These are phyloP conservation scores for Adansonia grandidieri DNA, from an alignment of 441 rosid species.

Conservation along the genomic window DNA sequence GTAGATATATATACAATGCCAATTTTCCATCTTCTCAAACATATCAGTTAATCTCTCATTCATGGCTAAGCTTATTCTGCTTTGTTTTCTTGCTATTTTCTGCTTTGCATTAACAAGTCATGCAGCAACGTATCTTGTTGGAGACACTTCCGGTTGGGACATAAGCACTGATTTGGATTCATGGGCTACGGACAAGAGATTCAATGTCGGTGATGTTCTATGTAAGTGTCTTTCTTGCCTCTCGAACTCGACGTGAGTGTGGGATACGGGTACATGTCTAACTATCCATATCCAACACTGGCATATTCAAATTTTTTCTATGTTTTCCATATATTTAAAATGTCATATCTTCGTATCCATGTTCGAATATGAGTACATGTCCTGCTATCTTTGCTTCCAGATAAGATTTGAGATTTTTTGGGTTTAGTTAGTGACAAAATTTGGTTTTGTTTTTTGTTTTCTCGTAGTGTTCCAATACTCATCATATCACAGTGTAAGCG, in stretches of 20 bases:
- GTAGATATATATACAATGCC: slow-evolving; percentile 20
- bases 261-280: no score
- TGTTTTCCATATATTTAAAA: no score
- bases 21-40: slow-evolving; percentile 17
- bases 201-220: slow-evolving; percentile 71
- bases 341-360: no score
- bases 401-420: not conserved
- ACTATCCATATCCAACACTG: no score
- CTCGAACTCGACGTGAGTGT: no score
- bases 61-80: slow-evolving; percentile 46
- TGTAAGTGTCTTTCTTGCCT: slow-evolving; percentile 39
- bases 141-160: slow-evolving; percentile 95
- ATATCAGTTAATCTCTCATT: slow-evolving; percentile 16
- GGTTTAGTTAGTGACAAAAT: not conserved
- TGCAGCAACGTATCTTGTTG: slow-evolving; percentile 69
- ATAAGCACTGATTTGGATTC: slow-evolving; percentile 71
- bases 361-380: no score
- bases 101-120: slow-evolving; percentile 38
- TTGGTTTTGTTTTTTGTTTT: not conserved
- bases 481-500: slow-evolving; percentile 56
- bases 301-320: no score
- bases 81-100: slow-evolving; percentile 29
- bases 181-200: slow-evolving; percentile 66
- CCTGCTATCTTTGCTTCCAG: not conserved
- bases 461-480: slow-evolving; percentile 68